These are phyloP conservation scores for Dactylellina cionopaga DNA, from an alignment of 2,329 filamentous ascomycete genomes.

Conservation along the genomic window DNA sequence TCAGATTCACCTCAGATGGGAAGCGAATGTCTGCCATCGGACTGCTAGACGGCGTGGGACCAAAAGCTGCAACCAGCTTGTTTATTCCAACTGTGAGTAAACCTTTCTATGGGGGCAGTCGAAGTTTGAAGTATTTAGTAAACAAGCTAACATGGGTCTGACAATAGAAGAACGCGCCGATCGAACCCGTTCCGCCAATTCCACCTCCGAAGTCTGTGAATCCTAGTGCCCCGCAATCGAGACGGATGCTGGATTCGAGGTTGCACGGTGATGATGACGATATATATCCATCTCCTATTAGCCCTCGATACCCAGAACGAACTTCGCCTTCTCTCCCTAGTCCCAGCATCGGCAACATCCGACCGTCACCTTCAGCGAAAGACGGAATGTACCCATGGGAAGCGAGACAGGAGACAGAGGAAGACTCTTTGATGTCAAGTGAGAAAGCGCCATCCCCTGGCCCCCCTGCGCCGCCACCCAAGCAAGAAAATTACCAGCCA, in stretches of 20 bases:
- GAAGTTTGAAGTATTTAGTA: slow-evolving; percentile 4
- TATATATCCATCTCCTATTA: slow-evolving; percentile 39
- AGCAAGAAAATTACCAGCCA: slow-evolving; percentile 33
- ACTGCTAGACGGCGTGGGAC: slow-evolving; percentile 55
- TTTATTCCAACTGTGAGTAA: slow-evolving; percentile 55
- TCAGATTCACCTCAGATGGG: slow-evolving; percentile 55
- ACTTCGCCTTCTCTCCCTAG: slow-evolving; percentile 35
- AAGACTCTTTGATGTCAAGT: slow-evolving; percentile 46
- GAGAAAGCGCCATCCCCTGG: slow-evolving; percentile 43
- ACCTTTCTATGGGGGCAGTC: slow-evolving; percentile 9
- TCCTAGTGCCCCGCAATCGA: slow-evolving; percentile 12
- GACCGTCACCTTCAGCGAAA: slow-evolving; percentile 36
- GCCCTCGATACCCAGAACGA: slow-evolving; percentile 29
- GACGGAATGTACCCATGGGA: slow-evolving; percentile 52
- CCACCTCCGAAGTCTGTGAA: slow-evolving; percentile 47
- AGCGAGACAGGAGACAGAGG: slow-evolving; percentile 39
- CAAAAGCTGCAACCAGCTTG: slow-evolving; percentile 56
- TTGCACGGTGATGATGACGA: slow-evolving; percentile 51
- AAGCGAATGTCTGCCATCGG: slow-evolving; percentile 55
- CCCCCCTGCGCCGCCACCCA: slow-evolving; percentile 38
- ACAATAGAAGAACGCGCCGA: slow-evolving; percentile 51
- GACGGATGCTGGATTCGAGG: slow-evolving; percentile 34
- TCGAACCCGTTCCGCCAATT: slow-evolving; percentile 40
- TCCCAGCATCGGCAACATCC: slow-evolving; percentile 29
- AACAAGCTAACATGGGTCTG: slow-evolving; percentile 45